phyloP scores from a whole-genome alignment of 2,329 filamentous ascomycete species.

The Alternaria triticina region DNA sequence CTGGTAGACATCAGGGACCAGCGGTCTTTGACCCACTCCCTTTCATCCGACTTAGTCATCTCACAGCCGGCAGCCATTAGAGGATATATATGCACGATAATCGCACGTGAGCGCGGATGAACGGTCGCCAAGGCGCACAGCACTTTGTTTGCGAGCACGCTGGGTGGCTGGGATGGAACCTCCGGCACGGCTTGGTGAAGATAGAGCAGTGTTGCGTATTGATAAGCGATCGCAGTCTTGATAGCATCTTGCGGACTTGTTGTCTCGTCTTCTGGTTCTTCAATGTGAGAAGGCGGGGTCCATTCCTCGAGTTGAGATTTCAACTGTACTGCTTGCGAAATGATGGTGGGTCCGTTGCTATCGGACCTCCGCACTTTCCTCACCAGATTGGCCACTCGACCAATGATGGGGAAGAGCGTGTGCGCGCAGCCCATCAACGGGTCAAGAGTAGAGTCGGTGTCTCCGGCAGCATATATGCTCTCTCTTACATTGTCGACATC shows the following conservation, averaged over 20 bases:
- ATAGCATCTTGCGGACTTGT: constrained; percentile 68
- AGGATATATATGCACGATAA: constrained; percentile 74
- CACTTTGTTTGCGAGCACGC: constrained; percentile 66
- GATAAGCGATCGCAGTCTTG: constrained; percentile 71
- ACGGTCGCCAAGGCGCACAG: constrained; percentile 68
- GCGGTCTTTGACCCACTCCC: constrained; percentile 67
- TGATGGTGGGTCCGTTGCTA: constrained; percentile 65
- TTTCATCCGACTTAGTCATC: constrained; percentile 63
- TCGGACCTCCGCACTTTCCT: constrained; percentile 63
- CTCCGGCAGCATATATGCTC: constrained; percentile 40
- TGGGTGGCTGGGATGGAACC: constrained; percentile 64
- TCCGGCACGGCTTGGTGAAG: constrained; percentile 73
- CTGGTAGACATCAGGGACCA: constrained; percentile 67
- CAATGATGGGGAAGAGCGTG: constrained; percentile 72
- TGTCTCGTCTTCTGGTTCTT: constrained; percentile 68
- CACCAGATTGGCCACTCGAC: constrained; percentile 69
- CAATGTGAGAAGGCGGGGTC: constrained; percentile 64
- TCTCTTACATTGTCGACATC: constrained; percentile 56
- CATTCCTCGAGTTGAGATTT: constrained; percentile 67
- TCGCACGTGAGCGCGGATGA: constrained; percentile 65
- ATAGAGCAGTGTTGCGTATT: constrained; percentile 70
- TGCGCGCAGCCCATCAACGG: constrained; percentile 73
- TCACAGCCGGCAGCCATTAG: constrained; percentile 72
- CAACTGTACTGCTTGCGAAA: constrained; percentile 67
- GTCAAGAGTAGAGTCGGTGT: constrained; percentile 64